Evolutionary conservation across 2,329 filamentous ascomycete species (phyloP), one percentile per base, ranked within the genome.

Genomic region (Epichloe sylvatica): DNA sequence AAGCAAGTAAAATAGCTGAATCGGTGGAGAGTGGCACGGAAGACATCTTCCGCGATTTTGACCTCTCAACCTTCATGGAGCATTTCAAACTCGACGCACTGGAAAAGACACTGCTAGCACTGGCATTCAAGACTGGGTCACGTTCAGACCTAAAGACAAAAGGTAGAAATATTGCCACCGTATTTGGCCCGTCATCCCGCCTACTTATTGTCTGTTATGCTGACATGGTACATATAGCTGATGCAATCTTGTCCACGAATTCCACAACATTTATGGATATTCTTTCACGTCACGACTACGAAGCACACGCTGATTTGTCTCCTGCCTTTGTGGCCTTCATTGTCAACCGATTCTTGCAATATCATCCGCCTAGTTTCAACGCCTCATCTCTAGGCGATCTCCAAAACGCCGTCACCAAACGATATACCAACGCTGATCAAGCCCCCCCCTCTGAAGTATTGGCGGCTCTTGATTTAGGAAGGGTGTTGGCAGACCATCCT

Each of bases 31-130:
- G 82, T 2, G 86, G 82, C 19, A 91, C 92, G 57, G 89, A 92
- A 59, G 91, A 98, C 59, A 80, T 95, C 53, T 96, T 95, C 65
- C 84, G 89, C 51, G 91, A 97, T 63, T 96, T 98, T 60, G 91
- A 98, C 63, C 77, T 98, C n/a, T 85, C 86, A 2, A 86, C 85
- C 2, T 97, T 98, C 64, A 83, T 97, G 75, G 86, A 94, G 55
- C 90, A 97, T 66, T 98, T 98, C 73, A 89, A 90, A 64, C 76
- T 96, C 49, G 90, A 96, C 68, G 81, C 88, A 9, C 67, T 96
- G 44, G 81, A 89, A 60, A 94, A 94, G 73, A 86, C 87, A 39
- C 78, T 94, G 53, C 75, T 98, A 55, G 87, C 88, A 46, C 73
- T 96, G 51, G 88, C 91, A 4, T 95, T 95, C 67, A 94, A 91